Percentiles rank a stretch among this genome's conserved stretches.
These are phyloP conservation scores for Pseudocercospora vitis DNA, from an alignment of 2,329 filamentous ascomycete genomes.

Conservation along the genomic window DNA sequence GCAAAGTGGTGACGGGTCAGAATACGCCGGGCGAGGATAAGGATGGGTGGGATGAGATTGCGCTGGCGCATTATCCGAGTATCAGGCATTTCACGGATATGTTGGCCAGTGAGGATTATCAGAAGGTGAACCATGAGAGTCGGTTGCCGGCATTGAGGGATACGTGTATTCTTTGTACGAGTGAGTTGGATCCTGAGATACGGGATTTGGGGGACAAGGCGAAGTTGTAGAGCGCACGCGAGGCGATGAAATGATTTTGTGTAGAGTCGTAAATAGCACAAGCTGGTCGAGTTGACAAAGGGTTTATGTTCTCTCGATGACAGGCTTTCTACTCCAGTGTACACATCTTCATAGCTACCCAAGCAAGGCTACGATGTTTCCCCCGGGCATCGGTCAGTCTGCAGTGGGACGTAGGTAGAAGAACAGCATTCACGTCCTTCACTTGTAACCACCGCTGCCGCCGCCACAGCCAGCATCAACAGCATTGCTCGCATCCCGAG, in stretches of 20 bases:
- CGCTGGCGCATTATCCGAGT: conserved; percentile 64
- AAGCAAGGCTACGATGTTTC: too few species aligned
- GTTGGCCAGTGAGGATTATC: conserved; percentile 59
- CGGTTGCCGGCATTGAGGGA: conserved; percentile 47
- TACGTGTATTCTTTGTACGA: conserved; percentile 41
- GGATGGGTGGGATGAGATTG: conserved; percentile 61
- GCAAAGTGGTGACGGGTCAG: conserved; percentile 51
- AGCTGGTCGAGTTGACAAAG: too few species aligned
- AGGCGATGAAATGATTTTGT: too few species aligned
- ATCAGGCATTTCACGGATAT: conserved; percentile 64
- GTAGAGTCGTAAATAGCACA: too few species aligned
- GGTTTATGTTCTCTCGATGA: too few species aligned
- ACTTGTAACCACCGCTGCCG: neutral
- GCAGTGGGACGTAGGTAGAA: too few species aligned
- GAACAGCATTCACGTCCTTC: too few species aligned
- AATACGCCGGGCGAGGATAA: conserved; percentile 29
- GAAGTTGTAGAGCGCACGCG: conserved; percentile 23
- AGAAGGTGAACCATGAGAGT: conserved; percentile 56
- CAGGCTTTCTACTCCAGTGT: too few species aligned
- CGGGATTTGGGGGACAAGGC: conserved; percentile 22
- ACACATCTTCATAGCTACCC: too few species aligned
- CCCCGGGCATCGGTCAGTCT: too few species aligned
- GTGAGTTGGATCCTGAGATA: conserved; percentile 35
- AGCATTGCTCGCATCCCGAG: neutral
- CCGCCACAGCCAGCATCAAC: neutral